Evolutionary conservation across 2,329 filamentous ascomycete genomes (phyloP).

Genomic region (Incumbomyces delicatus): DNA sequence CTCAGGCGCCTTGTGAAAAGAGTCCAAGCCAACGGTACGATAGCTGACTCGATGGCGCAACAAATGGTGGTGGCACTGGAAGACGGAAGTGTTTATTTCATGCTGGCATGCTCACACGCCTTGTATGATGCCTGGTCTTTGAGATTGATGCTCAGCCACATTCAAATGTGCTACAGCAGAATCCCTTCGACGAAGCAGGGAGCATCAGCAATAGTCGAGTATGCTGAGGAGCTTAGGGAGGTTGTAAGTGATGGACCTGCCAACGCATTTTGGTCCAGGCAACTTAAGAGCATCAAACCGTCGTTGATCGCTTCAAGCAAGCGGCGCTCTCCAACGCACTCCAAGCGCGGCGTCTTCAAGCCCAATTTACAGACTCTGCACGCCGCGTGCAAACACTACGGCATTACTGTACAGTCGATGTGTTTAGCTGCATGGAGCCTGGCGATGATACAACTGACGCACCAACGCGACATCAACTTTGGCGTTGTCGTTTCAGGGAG

Average conservation of each 20-base stretch:
- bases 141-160: slow-evolving; percentile 59
- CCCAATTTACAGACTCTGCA: neutral
- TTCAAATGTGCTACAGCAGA: slow-evolving; percentile 47
- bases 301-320: neutral
- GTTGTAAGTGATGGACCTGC: neutral
- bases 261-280: slow-evolving; percentile 1
- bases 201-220: neutral
- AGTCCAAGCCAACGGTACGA: slow-evolving; percentile 15
- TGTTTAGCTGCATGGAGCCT: slow-evolving; percentile 69
- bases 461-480: slow-evolving; percentile 65
- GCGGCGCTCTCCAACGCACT: neutral
- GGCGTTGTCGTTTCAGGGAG: slow-evolving; percentile 77
- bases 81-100: slow-evolving; percentile 31
- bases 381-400: slow-evolving; percentile 47
- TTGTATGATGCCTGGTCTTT: slow-evolving; percentile 87
- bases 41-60: slow-evolving; percentile 9
- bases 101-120: slow-evolving; percentile 71
- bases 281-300: neutral
- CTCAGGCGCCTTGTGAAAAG: slow-evolving; percentile 7
- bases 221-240: neutral
- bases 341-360: neutral
- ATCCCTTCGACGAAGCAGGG: neutral
- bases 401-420: slow-evolving; percentile 65
- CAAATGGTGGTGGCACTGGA: slow-evolving; percentile 30
- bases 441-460: slow-evolving; percentile 53